These are phyloP conservation scores for Pythium vanterpoolii DNA, from an alignment of 352 stramenopile species.

Conservation along the genomic window DNA sequence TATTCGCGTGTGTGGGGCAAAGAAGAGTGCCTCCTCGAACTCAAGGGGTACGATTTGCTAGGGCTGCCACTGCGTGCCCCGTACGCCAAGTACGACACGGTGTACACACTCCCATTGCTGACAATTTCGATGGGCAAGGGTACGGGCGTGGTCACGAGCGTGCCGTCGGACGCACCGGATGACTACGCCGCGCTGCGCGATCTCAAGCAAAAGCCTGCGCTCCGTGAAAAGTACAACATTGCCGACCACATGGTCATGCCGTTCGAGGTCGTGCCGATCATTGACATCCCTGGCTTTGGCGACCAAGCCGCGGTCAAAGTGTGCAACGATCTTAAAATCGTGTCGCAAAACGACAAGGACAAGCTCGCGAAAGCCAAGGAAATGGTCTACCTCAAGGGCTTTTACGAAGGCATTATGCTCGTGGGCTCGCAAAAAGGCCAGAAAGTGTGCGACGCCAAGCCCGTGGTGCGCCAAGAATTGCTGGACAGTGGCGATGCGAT, in stretches of 20 bases:
- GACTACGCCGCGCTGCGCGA: conserved; percentile 99
- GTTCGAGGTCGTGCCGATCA: conserved; percentile 99
- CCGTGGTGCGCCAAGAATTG: conserved; percentile 95
- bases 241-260: conserved; percentile 97
- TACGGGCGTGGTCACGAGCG: conserved; percentile 98
- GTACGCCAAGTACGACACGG: conserved; percentile 95
- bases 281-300: conserved; percentile 98
- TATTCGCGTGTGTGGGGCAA: conserved; percentile 87
- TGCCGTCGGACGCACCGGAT: conserved; percentile 98
- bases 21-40: conserved; percentile 83
- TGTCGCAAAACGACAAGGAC: conserved; percentile 98
- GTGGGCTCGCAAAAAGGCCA: conserved; percentile 95
- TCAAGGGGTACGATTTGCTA: conserved; percentile 97
- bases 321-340: conserved; percentile 97
- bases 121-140: conserved; percentile 99
- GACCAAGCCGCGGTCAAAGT: conserved; percentile 95
- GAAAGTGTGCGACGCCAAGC: conserved; percentile 98
- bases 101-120: conserved; percentile 99
- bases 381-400: conserved; percentile 98
- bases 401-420: conserved; percentile 98
- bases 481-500: conserved; percentile 93
- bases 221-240: conserved; percentile 98
- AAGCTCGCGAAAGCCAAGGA: conserved; percentile 99
- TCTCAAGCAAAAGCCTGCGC: conserved; percentile 97
- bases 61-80: conserved; percentile 95